Evolutionary conservation across 2,329 filamentous ascomycete genomes (phyloP), one percentile per base, ranked within the genome.

Genomic region (Penicillium corylophilum): DNA sequence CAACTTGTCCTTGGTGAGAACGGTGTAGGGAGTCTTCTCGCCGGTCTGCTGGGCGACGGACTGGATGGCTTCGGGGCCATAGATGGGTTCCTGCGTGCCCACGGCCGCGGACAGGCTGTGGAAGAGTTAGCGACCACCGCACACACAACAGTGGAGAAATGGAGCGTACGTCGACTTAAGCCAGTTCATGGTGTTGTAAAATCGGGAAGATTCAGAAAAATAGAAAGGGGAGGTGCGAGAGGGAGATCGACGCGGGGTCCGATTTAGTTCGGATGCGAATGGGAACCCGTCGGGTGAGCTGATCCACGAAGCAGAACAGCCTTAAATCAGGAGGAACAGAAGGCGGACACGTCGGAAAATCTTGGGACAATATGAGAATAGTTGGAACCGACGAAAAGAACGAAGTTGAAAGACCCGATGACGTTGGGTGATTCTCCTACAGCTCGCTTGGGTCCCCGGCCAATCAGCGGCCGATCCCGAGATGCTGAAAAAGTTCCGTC

Each of bases 51-150:
- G 82, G 59, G 89, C 86, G 60, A 99, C 90, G 20, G 92, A 87
- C 69, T 84, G 87, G 73, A 97, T 90, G 65, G 92, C 93, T 7
- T 85, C 82, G 44, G 93, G 86, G 60, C 94, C 94, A 73, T 99
- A 96, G 75, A 95, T 89, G 69, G 93, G 93, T 81, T 96, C 92
- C 74, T 95, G 89, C 49, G 93, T 97, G 76, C 95, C 92, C 70
- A 92, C 91, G 71, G 96, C 91, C 74, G 92, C 82, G 69, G 81
- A 80, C 68, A 84, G 74, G 63, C 81, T 84, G 65, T 44, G 44
- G 53, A 56, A 81, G 73, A n/a, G 40, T 55, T 46, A 57, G 52
- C 47, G 50, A 55, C 48, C 43, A 56, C 35, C 59, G 50, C 51
- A 46, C 45, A 50, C 45, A 54, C 33, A 46, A 26, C 28, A 50